phyloP scores from a whole-genome alignment of 768 basidiomycete species.

The Tephrocybe sp. region DNA sequence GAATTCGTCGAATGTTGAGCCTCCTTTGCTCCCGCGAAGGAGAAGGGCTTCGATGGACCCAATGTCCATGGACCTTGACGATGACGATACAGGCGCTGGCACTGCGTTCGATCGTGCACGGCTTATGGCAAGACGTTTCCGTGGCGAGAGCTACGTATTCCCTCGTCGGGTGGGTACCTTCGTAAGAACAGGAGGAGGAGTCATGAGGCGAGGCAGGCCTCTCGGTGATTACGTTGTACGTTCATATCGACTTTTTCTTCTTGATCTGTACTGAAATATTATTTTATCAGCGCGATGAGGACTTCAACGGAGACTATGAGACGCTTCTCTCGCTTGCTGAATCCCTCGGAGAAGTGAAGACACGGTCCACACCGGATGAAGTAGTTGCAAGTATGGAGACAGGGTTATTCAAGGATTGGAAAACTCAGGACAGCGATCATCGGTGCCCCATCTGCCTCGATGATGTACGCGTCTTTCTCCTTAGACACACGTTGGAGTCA shows the following conservation, averaged over 20 bases:
- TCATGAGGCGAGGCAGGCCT: conserved; percentile 20
- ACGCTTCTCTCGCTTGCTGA: conserved; percentile 57
- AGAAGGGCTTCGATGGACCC: neutral
- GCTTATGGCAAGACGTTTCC: conserved; percentile 6
- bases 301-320: conserved; percentile 79
- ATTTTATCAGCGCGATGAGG: conserved; percentile 64
- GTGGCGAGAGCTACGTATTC: conserved; percentile 17
- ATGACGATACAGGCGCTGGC: conserved; percentile 2
- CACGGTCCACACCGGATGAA: conserved; percentile 61
- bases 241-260: conserved; percentile 10
- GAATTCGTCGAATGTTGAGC: neutral
- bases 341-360: conserved; percentile 67
- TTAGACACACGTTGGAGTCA: conserved; percentile 8
- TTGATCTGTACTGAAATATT: conserved; percentile 3
- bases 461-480: conserved; percentile 52
- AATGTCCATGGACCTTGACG: conserved; percentile 2
- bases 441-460: conserved; percentile 86
- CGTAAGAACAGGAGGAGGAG: conserved; percentile 8
- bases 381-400: conserved; percentile 61
- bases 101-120: conserved; percentile 3
- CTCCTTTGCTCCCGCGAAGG: neutral
- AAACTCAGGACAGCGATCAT: conserved; percentile 60
- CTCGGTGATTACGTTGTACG: conserved; percentile 57
- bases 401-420: conserved; percentile 69
- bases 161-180: conserved; percentile 15